Conservation (phyloP, 495 filamentous ascomycete species). For the Margaritispora aquatica region DNA sequence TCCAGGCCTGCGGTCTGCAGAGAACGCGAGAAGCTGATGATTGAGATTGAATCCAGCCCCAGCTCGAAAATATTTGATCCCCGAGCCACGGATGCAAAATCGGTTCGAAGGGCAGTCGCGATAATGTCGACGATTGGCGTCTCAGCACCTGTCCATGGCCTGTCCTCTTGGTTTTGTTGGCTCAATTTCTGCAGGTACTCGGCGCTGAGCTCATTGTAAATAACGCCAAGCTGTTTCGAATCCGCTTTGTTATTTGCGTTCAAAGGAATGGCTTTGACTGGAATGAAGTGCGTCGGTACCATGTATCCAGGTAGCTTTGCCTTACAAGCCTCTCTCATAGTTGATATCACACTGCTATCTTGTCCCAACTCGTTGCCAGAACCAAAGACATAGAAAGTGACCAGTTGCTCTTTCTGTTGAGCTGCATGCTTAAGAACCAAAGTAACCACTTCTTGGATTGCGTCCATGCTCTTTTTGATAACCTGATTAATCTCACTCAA, state of each 20-base stretch:
- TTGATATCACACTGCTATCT: constrained; percentile 7
- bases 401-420: constrained; percentile 60
- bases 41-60: constrained; percentile 77
- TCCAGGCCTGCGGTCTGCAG: constrained; percentile 47
- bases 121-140: constrained; percentile 45
- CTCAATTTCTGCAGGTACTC: constrained; percentile 50
- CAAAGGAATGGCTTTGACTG: constrained; percentile 56
- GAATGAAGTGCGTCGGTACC: constrained; percentile 69
- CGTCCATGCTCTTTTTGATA: constrained; percentile 42
- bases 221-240: constrained; percentile 46
- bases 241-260: constrained; percentile 74
- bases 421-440: constrained; percentile 57
- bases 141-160: constrained; percentile 31
- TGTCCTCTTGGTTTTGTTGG: constrained; percentile 24
- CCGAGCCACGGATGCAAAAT: constrained; percentile 36
- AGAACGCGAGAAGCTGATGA: constrained; percentile 52
- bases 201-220: constrained; percentile 51
- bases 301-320: constrained; percentile 63
- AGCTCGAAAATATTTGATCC: constrained; percentile 71
- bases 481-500: constrained; percentile 69
- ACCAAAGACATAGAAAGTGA: constrained; percentile 54
- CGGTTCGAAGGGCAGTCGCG: constrained; percentile 37
- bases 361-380: neutral
- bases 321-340: constrained; percentile 47
- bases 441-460: constrained; percentile 54